Percentiles rank a stretch among this genome's conserved stretches.
phyloP scores from a whole-genome alignment of 768 basidiomycete species.

The Pulveroboletus sp. region DNA sequence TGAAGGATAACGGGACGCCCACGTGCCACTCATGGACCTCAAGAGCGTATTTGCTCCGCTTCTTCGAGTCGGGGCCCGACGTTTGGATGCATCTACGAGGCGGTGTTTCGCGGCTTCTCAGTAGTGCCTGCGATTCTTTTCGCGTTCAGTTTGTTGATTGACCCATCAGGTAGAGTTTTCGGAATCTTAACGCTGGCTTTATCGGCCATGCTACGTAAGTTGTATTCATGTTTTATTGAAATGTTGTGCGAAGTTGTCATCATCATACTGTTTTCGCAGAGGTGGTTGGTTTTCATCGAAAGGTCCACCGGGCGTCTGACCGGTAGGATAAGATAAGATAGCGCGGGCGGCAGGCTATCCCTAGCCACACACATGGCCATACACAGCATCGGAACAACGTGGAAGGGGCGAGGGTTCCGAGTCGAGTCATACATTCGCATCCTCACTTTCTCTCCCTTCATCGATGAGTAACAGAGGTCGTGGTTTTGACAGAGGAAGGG shows the following conservation, averaged over 20 bases:
- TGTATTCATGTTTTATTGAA: background rate
- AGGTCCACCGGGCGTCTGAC: background rate
- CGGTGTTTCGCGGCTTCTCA: background rate
- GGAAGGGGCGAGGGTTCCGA: background rate
- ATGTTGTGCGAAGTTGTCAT: background rate
- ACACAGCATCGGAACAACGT: constrained; percentile 20
- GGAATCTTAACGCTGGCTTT: background rate
- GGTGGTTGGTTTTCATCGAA: background rate
- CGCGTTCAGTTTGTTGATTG: background rate
- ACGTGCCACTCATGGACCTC: no score
- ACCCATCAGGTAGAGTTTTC: background rate
- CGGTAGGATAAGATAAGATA: constrained; percentile 25
- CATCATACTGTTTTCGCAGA: no score
- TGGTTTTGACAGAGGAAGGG: constrained; percentile 38
- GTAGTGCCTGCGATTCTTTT: background rate
- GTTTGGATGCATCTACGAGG: background rate
- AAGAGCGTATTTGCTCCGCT: no score
- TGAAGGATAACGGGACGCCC: background rate
- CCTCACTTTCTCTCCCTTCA: background rate
- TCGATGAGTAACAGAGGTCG: constrained; percentile 39
- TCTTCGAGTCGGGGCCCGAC: no score
- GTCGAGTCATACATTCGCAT: background rate
- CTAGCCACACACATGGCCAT: background rate
- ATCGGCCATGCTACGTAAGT: background rate
- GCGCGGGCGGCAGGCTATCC: background rate